Evolutionary conservation across 2,329 filamentous ascomycete genomes (phyloP).

Genomic region (Peltaster fructicola): DNA sequence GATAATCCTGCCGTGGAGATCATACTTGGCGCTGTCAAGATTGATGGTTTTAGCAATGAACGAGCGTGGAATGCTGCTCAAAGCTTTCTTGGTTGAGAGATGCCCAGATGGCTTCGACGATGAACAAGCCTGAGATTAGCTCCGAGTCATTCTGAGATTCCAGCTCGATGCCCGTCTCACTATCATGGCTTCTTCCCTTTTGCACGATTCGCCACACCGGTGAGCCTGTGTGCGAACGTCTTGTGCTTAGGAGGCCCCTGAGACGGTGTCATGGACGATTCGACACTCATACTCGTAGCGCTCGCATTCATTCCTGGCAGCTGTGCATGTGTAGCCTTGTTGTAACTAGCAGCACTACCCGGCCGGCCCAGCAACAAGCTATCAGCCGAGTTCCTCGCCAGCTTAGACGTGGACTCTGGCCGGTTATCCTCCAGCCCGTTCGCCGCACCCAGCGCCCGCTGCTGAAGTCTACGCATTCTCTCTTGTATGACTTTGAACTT

Average conservation of each 20-base stretch:
- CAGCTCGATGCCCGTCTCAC: too few relatives aligned
- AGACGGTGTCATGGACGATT: too few relatives aligned
- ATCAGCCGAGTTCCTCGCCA: constrained; percentile 9
- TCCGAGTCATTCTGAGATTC: too few relatives aligned
- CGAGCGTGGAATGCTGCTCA: constrained; percentile 10
- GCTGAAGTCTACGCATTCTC: constrained; percentile 53
- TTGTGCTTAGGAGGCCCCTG: too few relatives aligned
- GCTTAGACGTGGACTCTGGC: constrained; percentile 7
- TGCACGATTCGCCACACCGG: too few relatives aligned
- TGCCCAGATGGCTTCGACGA: too few relatives aligned
- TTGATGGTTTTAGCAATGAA: constrained; percentile 14
- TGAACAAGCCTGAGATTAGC: too few relatives aligned
- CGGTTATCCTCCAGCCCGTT: constrained; percentile 10
- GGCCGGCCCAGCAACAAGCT: constrained; percentile 1
- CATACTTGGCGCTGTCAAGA: constrained; percentile 15
- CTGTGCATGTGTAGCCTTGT: neutral
- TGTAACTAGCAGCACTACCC: neutral
- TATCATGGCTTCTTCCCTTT: too few relatives aligned
- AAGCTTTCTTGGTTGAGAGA: constrained; percentile 9
- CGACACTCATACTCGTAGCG: too few relatives aligned
- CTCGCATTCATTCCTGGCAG: too few relatives aligned
- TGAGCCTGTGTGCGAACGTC: too few relatives aligned
- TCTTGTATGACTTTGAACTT: constrained; percentile 91
- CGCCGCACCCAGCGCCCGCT: constrained; percentile 11
- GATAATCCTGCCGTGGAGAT: constrained; percentile 13